Evolutionary conservation across 371 early-diverging fungal genomes (phyloP).

Genomic region (Vairimorpha ceranae): DNA sequence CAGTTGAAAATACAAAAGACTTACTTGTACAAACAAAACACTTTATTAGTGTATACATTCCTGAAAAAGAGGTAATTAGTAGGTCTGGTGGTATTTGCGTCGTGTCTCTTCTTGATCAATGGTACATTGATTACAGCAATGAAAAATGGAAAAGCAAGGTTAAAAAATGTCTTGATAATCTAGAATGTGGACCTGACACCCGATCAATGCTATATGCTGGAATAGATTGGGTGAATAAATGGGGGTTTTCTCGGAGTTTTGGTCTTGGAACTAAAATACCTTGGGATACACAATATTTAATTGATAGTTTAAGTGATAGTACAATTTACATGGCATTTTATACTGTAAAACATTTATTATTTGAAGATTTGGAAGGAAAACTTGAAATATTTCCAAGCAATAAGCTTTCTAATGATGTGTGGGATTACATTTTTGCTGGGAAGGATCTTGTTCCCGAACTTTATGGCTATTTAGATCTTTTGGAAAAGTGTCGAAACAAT

Average conservation of each 20-base stretch:
- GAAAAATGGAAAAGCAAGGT: slow-evolving; percentile 75
- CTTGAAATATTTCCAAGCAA: slow-evolving; percentile 72
- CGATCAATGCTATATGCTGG: slow-evolving; percentile 76
- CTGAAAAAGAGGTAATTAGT: slow-evolving; percentile 83
- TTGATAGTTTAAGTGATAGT: slow-evolving; percentile 96
- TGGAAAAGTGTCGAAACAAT: slow-evolving; percentile 51
- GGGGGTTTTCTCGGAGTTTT: slow-evolving; percentile 94
- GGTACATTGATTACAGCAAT: slow-evolving; percentile 98
- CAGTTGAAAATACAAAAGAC: neutral
- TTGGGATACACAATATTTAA: slow-evolving; percentile 87
- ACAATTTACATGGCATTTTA: slow-evolving; percentile 99
- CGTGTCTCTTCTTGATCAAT: slow-evolving; percentile 92
- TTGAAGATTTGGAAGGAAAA: slow-evolving; percentile 69
- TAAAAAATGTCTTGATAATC: slow-evolving; percentile 66
- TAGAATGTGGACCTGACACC: slow-evolving; percentile 81
- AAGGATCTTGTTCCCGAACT: slow-evolving; percentile 68
- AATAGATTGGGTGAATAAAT: slow-evolving; percentile 89
- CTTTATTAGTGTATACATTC: slow-evolving; percentile 69
- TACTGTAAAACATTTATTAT: slow-evolving; percentile 86
- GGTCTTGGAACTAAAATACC: slow-evolving; percentile 92
- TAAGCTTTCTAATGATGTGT: slow-evolving; percentile 82
- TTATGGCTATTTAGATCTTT: slow-evolving; percentile 65
- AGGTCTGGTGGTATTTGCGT: slow-evolving; percentile 95
- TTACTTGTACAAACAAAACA: slow-evolving; percentile 26
- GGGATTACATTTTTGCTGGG: slow-evolving; percentile 77